Evolutionary conservation across 1,284 basidiomycete genomes (phyloP), one percentile per base, ranked within the genome.

Genomic region (Chondrostereum purpureum): DNA sequence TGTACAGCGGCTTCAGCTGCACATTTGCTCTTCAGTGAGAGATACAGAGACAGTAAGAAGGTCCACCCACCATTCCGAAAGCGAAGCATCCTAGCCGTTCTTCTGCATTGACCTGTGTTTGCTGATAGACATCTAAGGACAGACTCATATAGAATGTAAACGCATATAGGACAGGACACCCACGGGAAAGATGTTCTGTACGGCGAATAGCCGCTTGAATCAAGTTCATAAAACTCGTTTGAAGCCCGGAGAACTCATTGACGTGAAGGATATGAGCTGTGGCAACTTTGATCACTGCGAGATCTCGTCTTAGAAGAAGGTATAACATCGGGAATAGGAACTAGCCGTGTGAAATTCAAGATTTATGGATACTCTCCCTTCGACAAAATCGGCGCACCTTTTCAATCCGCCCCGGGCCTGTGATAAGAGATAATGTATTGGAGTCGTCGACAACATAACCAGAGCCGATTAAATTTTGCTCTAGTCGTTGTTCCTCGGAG

Each of bases 251-350:
- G 14, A 73, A 57, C 27, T 69, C 68, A 35, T 60, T 59, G 0
- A 53, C 55, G 42, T 66, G 52, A 10, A 67, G 49, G 2, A 67
- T 57, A 39, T 66, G 61, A n/a, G 59, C 59, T 46, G 57, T 59
- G 1, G 63, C 63, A n/a, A 69, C 54, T 19, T 51, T 60, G 18
- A 72, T 58, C 6, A 67, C 59, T 31, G 63, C 57, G 21, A 68
- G 47, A 42, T 72, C 68, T 1, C 63, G 63, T 42, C 57, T 53
- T 10, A 70, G 54, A 1, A 70, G 53, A 2, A 68, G 57, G 44
- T 65, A 66, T 4, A 72, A 49, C 4, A 70, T 53, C 1, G 69
- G 68, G 33, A 63, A 64, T 13, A 65, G 49, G 50, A 64, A 69
- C 71, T 73, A 41, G 16, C 21, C 19, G 36, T 21, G 43, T 38